phyloP scores from a whole-genome alignment of 2,329 filamentous ascomycete genomes.

The Amphichorda felina region DNA sequence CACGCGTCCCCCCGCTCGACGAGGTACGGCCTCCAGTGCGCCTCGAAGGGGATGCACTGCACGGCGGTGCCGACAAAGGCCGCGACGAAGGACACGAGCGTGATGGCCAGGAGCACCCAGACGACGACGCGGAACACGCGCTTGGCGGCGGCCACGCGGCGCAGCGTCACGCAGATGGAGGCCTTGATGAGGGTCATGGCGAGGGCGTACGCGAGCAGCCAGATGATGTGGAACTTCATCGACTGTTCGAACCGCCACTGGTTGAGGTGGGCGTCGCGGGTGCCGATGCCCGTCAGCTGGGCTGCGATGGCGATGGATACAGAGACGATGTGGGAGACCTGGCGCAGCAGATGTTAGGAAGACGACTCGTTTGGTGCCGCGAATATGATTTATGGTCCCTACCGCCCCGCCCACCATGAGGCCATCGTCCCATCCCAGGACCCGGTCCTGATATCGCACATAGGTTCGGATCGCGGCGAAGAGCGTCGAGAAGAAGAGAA shows the following conservation, averaged over 20 bases:
- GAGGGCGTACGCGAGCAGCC: constrained; percentile 13
- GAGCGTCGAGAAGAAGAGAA: too few species aligned
- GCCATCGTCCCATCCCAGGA: too few species aligned
- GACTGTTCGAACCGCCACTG: constrained; percentile 6
- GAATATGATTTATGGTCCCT: too few species aligned
- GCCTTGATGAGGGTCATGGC: constrained; percentile 12
- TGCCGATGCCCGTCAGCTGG: constrained; percentile 10
- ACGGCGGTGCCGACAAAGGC: constrained; percentile 13
- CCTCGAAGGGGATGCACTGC: constrained; percentile 11
- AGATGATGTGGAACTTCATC: constrained; percentile 12
- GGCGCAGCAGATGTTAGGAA: background rate
- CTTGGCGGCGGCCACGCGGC: constrained; percentile 11
- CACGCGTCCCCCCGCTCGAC: constrained; percentile 9
- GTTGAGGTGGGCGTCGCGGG: constrained; percentile 10
- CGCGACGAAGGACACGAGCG: constrained; percentile 11
- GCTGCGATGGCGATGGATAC: constrained; percentile 7
- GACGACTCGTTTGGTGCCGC: too few species aligned
- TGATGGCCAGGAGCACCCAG: constrained; percentile 12
- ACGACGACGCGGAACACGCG: constrained; percentile 9
- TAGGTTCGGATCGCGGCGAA: too few species aligned
- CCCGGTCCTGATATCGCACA: too few species aligned
- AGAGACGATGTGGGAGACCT: constrained; percentile 7
- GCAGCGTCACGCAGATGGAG: constrained; percentile 14
- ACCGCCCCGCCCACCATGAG: too few species aligned
- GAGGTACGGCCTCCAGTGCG: constrained; percentile 10